Evolutionary conservation across 306 rosid species (phyloP).

Genomic region (Clitoria ternatea): DNA sequence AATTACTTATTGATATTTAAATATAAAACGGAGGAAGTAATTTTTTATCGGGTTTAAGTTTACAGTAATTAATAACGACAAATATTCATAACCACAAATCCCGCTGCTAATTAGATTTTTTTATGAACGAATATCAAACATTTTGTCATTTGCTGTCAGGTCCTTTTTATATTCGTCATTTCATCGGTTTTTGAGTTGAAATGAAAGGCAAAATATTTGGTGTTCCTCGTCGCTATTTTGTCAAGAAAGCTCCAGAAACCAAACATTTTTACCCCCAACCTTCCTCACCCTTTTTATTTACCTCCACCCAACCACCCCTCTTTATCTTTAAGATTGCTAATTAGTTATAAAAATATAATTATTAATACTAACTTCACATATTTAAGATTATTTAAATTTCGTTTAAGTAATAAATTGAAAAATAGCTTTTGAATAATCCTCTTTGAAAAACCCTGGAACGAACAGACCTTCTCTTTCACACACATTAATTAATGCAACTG

Average conservation of each 20-base stretch:
- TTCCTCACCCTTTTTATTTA: too few relatives aligned
- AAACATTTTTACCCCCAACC: too few relatives aligned
- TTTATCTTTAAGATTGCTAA: background rate
- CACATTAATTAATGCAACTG: constrained; percentile 48
- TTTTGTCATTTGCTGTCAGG: constrained; percentile 44
- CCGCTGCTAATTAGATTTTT: constrained; percentile 15
- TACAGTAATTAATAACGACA: constrained; percentile 3
- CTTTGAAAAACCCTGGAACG: too few relatives aligned
- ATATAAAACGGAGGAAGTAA: too few relatives aligned
- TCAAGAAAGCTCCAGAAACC: constrained; percentile 52
- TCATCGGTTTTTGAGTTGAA: constrained; percentile 23
- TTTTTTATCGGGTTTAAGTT: too few relatives aligned
- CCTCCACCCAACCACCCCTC: too few relatives aligned
- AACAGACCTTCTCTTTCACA: background rate
- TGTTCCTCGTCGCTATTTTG: constrained; percentile 17
- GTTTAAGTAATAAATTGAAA: too few relatives aligned
- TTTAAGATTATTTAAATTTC: too few relatives aligned
- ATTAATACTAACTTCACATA: too few relatives aligned
- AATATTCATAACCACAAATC: constrained; percentile 20
- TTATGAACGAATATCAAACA: constrained; percentile 15
- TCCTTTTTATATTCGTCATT: constrained; percentile 19
- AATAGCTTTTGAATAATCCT: too few relatives aligned
- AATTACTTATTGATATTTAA: too few relatives aligned
- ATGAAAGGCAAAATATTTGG: constrained; percentile 22
- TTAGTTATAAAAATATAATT: too few relatives aligned